Evolutionary conservation across 2,329 filamentous ascomycete genomes (phyloP), one percentile per base, ranked within the genome.

Genomic region (Diaporthe caulivora): DNA sequence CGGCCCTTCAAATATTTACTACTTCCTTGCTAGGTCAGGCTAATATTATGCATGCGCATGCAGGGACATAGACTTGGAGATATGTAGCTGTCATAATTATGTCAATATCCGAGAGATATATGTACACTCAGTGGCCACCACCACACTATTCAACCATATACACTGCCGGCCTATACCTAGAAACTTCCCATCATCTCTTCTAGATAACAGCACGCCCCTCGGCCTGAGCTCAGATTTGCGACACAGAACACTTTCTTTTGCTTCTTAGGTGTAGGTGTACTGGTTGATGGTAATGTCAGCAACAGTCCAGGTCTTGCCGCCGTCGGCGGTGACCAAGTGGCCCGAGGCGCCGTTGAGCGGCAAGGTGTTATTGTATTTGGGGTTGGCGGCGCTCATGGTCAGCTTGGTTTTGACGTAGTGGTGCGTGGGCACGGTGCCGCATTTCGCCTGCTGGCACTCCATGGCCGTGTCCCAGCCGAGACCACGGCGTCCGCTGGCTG

Each of bases 241-340:
- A 40, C 34, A 40, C 34, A 10, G 1, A 42, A 21, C 13, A 40
- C 37, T 40, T 34, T 5, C 37, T 10, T 40, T 40, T n/a, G n/a
- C 6, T 40, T 34, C 34, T n/a, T 26, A 58, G 3, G 21, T 58
- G 55, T 42, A 77, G 34, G 76, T 76, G 44, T 75, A 81, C 70
- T 80, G 76, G 0, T 80, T 80, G 65, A 84, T 82, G 15, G 75
- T 68, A 67, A 86, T 85, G 13, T 80, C 82, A 34, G 75, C 80
- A 37, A 85, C 81, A n/a, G 78, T 83, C 84, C 84, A 86, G 7
- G 83, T 86, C 76, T 82, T 82, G 10, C 84, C 84, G 40, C 80
- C 80, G 71, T 86, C 84, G 17, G 65, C 78, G 42, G 57, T 60
- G 34, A 29, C 57, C 37, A 44, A n/a, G 34, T 44, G 42, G 8